Percentiles rank a stretch among this genome's conserved stretches.
These are phyloP conservation scores for Naematelia encephala DNA, from an alignment of 768 basidiomycete genomes.

Conservation along the genomic window DNA sequence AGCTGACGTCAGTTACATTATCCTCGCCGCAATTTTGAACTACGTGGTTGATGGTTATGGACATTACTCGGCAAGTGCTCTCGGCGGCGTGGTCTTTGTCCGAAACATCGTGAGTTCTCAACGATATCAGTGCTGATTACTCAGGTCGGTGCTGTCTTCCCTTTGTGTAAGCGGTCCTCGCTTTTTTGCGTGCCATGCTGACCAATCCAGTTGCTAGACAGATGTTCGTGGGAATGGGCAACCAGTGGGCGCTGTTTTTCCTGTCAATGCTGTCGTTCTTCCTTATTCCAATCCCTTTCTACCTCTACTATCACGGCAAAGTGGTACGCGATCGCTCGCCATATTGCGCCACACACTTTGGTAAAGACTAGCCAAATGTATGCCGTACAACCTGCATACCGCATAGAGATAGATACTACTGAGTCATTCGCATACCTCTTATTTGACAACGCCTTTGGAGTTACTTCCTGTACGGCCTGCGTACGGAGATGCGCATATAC, in stretches of 20 bases:
- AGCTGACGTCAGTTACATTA: conserved; percentile 16
- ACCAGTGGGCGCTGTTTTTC: conserved; percentile 38
- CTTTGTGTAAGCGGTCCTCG: conserved; percentile 25
- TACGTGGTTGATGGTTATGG: conserved; percentile 41
- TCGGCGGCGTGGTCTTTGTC: conserved; percentile 33
- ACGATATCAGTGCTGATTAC: neutral
- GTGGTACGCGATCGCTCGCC: conserved; percentile 27
- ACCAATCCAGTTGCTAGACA: conserved; percentile 25
- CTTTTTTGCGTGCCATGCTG: neutral
- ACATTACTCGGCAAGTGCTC: conserved; percentile 31
- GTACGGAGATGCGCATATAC: too few species aligned
- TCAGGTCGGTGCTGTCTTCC: conserved; percentile 34
- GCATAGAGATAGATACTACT: too few species aligned
- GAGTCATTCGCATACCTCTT: too few species aligned
- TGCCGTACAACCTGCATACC: neutral
- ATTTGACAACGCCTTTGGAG: too few species aligned
- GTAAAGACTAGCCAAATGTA: conserved; percentile 9
- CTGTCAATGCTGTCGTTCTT: conserved; percentile 32
- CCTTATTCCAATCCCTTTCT: conserved; percentile 36
- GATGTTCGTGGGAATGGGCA: conserved; percentile 37
- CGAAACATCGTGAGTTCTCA: conserved; percentile 28
- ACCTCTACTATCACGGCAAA: conserved; percentile 31
- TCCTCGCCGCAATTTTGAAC: conserved; percentile 37
- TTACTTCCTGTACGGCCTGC: too few species aligned
- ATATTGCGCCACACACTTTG: conserved; percentile 37